Base-by-base conservation (phyloP, 805 yeast species). In the Tetrapisispora fleetii region DNA sequence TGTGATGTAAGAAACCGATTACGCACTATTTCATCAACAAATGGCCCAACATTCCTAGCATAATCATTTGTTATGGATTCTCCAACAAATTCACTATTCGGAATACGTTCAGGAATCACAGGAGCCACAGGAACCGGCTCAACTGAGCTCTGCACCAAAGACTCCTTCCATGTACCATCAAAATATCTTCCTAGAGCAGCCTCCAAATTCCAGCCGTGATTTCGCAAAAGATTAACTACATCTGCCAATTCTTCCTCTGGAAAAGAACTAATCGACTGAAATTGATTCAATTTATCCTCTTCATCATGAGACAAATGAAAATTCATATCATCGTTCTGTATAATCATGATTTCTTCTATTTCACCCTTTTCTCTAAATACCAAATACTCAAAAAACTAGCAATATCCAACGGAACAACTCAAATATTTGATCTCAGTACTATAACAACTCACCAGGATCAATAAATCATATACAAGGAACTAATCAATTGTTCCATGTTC, bases 181-280 rank as follows among this genome's bases (percentile, higher is more conserved):
- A 81, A 81, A 59, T 73, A 83, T 45, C 78, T 71, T 3, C 82
- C 74, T 32, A 81, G 63, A 1, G 88, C 79, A 40, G 74, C 68
- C 55, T 82, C 85, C 45, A 83, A 58, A 56, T 81, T 74, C 81
- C 81, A 80, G 44, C 78, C 74, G 54, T 79, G 74, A 43, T 75
- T 71, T 32, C 70, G 63, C 46, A 83, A 59, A 24, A 81, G 60
- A 46, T 68, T 62, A 4, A 74, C 61, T 2, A 81, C 73, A 40
- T 74, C 70, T 1, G 71, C 72, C 41, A 70, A 64, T 27, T 77
- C 77, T 0, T 68, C 72, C 6, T 73, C 77, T 10, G 73, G 73
- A 53, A 71, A 75, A 2, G 74, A 67, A 0, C 81, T 72, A 46
- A 79, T 74, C 49, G 71, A 70, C 53, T 73, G 76, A 59, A 79